Conservation (phyloP, 1,284 basidiomycete species). For the Somion occarium region DNA sequence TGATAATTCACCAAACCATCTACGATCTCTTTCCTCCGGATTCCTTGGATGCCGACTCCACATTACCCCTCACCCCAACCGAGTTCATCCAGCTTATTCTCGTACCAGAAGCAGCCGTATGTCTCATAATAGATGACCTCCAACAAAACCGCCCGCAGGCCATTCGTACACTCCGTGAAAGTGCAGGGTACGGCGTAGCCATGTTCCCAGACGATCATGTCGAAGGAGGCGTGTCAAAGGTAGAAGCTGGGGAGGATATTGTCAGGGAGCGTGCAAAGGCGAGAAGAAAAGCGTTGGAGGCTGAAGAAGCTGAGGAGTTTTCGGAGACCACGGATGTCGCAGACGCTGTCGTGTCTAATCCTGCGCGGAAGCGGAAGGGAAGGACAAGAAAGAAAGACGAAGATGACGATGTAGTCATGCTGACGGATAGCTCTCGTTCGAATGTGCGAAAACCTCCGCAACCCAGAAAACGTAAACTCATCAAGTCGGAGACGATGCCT, state of each 20-base stretch:
- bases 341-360: not conserved
- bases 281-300: conserved; percentile 59
- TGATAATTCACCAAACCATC: conserved; percentile 73
- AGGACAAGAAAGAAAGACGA: not conserved
- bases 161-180: conserved; percentile 60
- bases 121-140: conserved; percentile 68
- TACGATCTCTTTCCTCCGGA: conserved; percentile 68
- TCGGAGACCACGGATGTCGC: not conserved
- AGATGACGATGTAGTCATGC: not conserved
- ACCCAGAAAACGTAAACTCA: not conserved
- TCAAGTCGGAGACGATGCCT: not conserved
- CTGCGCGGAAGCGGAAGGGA: not conserved
- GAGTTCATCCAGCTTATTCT: conserved; percentile 72
- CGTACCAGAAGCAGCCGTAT: conserved; percentile 70
- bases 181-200: conserved; percentile 68
- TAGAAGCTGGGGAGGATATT: conserved; percentile 38
- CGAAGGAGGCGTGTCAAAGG: conserved; percentile 26
- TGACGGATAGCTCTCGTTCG: not conserved
- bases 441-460: not conserved
- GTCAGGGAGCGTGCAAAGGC: conserved; percentile 61
- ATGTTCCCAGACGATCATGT: conserved; percentile 66
- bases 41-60: conserved; percentile 44
- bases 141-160: conserved; percentile 40
- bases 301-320: conserved; percentile 26
- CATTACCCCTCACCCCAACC: conserved; percentile 57